Percentiles rank a stretch among this genome's conserved stretches.
These are phyloP conservation scores for Mucor mucedo DNA, from an alignment of 371 early-diverging fungal species.

Conservation along the genomic window DNA sequence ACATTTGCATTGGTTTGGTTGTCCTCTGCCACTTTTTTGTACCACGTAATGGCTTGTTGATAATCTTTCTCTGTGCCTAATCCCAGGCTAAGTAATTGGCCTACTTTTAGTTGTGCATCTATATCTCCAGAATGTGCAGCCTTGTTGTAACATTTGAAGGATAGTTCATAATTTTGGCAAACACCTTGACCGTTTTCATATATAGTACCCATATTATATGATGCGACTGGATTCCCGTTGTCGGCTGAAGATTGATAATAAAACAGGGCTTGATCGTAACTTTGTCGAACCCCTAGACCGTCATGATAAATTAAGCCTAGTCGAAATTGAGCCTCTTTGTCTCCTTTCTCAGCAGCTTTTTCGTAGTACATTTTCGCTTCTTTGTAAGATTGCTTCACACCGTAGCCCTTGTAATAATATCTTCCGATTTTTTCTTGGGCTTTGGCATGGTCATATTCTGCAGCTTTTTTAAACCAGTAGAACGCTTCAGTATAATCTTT, in stretches of 20 bases:
- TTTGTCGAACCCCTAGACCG: not conserved
- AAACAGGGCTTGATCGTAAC: not conserved
- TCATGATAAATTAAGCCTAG: conserved; percentile 1
- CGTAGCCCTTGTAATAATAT: not conserved
- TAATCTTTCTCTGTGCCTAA: not conserved
- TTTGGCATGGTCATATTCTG: not conserved
- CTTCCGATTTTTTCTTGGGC: not conserved
- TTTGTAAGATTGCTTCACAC: not conserved
- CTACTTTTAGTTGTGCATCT: not conserved
- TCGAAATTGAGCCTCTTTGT: not conserved
- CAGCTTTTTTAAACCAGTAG: not conserved
- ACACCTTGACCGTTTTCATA: conserved; percentile 5
- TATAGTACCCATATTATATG: not conserved
- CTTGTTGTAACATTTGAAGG: not conserved
- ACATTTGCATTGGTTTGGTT: not conserved
- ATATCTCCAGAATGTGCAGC: not conserved
- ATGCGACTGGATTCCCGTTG: not conserved
- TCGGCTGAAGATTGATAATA: conserved; percentile 2
- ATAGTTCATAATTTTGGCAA: not conserved
- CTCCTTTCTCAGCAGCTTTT: not conserved
- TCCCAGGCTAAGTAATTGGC: not conserved
- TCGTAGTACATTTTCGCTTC: not conserved
- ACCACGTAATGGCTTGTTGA: not conserved
- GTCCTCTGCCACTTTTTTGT: not conserved
- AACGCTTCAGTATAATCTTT: not conserved